Evolutionary conservation across 1,284 basidiomycete species (phyloP).

Genomic region (Irpex rosettiformis): DNA sequence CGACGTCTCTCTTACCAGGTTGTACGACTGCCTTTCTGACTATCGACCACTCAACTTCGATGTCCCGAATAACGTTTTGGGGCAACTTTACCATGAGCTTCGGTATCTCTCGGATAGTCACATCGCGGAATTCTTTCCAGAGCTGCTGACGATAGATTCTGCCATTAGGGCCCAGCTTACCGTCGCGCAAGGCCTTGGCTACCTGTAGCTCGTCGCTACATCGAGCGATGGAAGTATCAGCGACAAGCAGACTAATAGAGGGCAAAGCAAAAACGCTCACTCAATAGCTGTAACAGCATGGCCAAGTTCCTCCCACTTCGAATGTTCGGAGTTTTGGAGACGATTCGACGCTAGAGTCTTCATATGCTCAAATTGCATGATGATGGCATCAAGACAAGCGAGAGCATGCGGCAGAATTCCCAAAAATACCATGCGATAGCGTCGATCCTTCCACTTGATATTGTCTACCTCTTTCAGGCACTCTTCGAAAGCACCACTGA

Average conservation of each 20-base stretch:
- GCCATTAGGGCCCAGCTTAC: not conserved
- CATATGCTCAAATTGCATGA: not conserved
- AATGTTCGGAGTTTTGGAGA: not conserved
- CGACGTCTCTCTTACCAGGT: not conserved
- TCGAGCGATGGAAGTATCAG: too few species aligned
- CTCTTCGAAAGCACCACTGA: not conserved
- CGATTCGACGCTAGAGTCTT: not conserved
- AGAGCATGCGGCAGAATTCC: slow-evolving; percentile 3
- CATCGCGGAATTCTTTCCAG: not conserved
- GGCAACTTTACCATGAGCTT: not conserved
- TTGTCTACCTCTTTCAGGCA: not conserved
- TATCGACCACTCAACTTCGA: not conserved
- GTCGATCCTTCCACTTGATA: not conserved
- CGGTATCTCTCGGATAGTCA: not conserved
- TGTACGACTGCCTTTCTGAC: not conserved
- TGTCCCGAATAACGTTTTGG: not conserved
- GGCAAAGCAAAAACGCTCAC: not conserved
- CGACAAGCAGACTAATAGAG: too few species aligned
- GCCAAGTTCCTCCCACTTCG: slow-evolving; percentile 2
- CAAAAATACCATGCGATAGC: not conserved
- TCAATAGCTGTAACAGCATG: not conserved
- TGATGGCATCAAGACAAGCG: slow-evolving; percentile 6
- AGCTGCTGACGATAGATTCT: not conserved
- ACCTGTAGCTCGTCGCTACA: not conserved
- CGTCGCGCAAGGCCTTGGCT: not conserved